Conservation (phyloP, 1,284 basidiomycete species). For the Thelephora terrestris region DNA sequence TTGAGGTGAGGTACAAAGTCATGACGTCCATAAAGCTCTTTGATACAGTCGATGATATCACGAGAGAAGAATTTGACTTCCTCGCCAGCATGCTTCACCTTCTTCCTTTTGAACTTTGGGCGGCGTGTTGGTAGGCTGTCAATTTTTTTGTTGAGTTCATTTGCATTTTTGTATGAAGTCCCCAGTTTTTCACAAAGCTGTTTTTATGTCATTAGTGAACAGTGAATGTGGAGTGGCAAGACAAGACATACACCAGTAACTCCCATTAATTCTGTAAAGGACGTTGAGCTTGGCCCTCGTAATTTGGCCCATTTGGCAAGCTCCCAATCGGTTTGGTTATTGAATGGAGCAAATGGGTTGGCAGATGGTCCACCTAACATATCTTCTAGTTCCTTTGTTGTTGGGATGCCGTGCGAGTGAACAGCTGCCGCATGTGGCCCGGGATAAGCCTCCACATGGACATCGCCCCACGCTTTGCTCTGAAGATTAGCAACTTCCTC, state of each 20-base stretch:
- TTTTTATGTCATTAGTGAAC: background rate
- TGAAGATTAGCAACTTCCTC: too few species aligned
- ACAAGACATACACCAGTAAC: constrained; percentile 11
- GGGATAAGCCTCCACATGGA: too few species aligned
- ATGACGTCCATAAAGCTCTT: constrained; percentile 2
- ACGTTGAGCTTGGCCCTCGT: constrained; percentile 12
- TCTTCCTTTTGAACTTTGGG: background rate
- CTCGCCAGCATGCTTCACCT: background rate
- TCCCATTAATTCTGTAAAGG: constrained; percentile 11
- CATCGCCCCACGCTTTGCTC: too few species aligned
- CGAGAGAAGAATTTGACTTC: background rate
- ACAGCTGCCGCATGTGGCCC: too few species aligned
- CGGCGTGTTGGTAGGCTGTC: background rate
- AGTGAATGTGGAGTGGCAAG: too few species aligned
- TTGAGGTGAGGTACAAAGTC: constrained; percentile 15
- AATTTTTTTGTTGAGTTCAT: background rate
- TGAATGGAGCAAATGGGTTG: constrained; percentile 14
- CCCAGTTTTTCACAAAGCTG: background rate
- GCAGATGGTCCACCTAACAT: too few species aligned
- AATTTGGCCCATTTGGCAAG: too few species aligned
- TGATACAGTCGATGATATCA: constrained; percentile 4
- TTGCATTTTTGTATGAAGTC: too few species aligned
- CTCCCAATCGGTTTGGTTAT: constrained; percentile 13
- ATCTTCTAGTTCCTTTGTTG: too few species aligned
- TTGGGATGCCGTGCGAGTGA: too few species aligned